phyloP scores from a whole-genome alignment of 2,329 filamentous ascomycete species.

The Ciborinia camelliae region DNA sequence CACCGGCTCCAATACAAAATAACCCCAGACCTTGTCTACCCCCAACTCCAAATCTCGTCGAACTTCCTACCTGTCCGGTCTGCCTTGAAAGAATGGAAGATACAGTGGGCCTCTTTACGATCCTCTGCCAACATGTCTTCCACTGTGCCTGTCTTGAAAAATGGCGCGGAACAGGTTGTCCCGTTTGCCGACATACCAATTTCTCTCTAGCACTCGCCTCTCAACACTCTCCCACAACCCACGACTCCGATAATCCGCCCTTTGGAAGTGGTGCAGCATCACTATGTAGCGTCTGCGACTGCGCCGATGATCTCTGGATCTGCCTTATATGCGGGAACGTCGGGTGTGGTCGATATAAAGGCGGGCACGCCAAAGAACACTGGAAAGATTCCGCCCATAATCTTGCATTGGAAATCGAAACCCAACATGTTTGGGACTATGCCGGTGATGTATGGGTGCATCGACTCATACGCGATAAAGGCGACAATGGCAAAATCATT shows the following conservation, averaged over 20 bases:
- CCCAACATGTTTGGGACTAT: constrained; percentile 98
- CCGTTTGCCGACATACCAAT: constrained; percentile 88
- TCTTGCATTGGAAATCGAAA: constrained; percentile 88
- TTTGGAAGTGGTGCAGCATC: constrained; percentile 62
- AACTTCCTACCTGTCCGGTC: constrained; percentile 92
- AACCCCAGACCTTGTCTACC: constrained; percentile 57
- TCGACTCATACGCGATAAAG: constrained; percentile 88
- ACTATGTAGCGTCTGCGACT: constrained; percentile 79
- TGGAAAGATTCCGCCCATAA: constrained; percentile 87
- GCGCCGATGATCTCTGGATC: constrained; percentile 83
- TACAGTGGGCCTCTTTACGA: constrained; percentile 89
- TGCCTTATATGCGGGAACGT: constrained; percentile 91
- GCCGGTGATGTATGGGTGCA: constrained; percentile 95
- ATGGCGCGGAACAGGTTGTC: constrained; percentile 91
- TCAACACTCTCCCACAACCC: constrained; percentile 31
- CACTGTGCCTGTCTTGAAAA: constrained; percentile 95
- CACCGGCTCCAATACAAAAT: constrained; percentile 46
- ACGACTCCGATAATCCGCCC: constrained; percentile 51
- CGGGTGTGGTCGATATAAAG: constrained; percentile 91
- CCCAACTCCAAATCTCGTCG: constrained; percentile 77
- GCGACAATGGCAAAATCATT: constrained; percentile 78
- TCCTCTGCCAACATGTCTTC: constrained; percentile 95
- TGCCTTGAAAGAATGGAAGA: constrained; percentile 98
- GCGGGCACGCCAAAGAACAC: constrained; percentile 88
- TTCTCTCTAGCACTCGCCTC: constrained; percentile 43